Base-by-base conservation (phyloP, 1,139 yeast species). In the Waltiozyma sp. region DNA sequence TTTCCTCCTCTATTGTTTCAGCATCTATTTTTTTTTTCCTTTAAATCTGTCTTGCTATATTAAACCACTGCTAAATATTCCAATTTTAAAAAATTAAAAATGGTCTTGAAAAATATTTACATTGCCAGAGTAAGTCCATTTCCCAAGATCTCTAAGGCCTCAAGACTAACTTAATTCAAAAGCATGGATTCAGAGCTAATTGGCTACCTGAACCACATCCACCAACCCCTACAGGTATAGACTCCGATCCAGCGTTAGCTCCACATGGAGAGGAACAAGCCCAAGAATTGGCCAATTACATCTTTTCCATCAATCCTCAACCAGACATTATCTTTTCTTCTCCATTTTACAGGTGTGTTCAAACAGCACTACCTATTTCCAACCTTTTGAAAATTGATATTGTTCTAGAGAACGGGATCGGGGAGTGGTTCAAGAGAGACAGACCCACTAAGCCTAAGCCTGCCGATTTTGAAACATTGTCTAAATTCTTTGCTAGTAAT, bases 271-370 rank as follows among this genome's bases (percentile, higher is more conserved):
- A 73, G 2, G 82, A 77, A 9, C 95, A 86, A 60, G 91, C 95
- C 1, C 69, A 72, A 43, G 87, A 86, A 55, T 65, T 86, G 44
- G 89, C 84, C 0, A 70, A 64, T 19, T 77, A 71, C 54, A 57
- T 69, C 15, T 50, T 62, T 26, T 62, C 65, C 1, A 56, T 76
- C 18, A 63, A 66, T 4, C 73, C 77, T 21, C 70, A 67, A 43
- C 85, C 89, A 1, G 77, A 80, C 47, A 65, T 79, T 41, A 71
- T 86, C 21, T 67, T 83, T 52, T 66, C 81, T 1, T 86, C 96
- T 2, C 97, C 97, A 0, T 89, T 87, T 60, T 88, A 86, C 60
- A 67, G 97, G 47, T 91, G 97, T 60, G 68, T 89, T 15, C 89
- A 91, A 59, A 88, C 97, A 0, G 74, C 83, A 3, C 72, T 75